phyloP scores from a whole-genome alignment of 768 basidiomycete genomes.

The Pleurotus djamor region DNA sequence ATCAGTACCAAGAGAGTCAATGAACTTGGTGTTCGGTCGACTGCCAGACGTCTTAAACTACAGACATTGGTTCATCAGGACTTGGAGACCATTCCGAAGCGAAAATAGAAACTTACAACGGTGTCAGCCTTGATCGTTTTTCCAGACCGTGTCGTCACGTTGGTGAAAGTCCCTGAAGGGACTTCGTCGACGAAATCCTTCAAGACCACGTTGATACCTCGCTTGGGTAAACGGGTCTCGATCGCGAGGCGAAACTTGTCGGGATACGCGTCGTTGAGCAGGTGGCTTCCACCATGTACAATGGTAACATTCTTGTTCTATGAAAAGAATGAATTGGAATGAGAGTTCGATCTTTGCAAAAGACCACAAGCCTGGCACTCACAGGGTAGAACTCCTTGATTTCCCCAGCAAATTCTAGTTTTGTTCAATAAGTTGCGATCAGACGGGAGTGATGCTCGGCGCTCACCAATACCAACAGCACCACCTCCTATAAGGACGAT shows the following conservation, averaged over 20 bases:
- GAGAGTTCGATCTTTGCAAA: no score
- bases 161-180: conserved; percentile 30
- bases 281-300: conserved; percentile 50
- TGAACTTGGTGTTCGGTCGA: conserved; percentile 51
- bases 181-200: conserved; percentile 50
- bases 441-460: background rate
- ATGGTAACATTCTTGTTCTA: conserved; percentile 54
- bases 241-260: conserved; percentile 47
- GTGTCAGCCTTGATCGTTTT: conserved; percentile 51
- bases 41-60: conserved; percentile 38
- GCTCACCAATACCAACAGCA: conserved; percentile 47
- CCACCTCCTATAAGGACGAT: conserved; percentile 58
- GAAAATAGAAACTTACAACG: conserved; percentile 39
- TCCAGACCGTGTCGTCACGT: conserved; percentile 49
- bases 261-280: conserved; percentile 58
- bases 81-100: background rate
- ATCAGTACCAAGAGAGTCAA: conserved; percentile 36
- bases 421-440: conserved; percentile 4
- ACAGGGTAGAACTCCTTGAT: conserved; percentile 38
- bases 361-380: conserved; percentile 4
- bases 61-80: background rate
- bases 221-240: conserved; percentile 34
- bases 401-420: conserved; percentile 38
- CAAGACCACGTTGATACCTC: conserved; percentile 49
- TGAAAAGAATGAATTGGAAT: background rate